These are phyloP conservation scores for Volvariella surrecta DNA, from an alignment of 1,284 basidiomycete species.

Conservation along the genomic window DNA sequence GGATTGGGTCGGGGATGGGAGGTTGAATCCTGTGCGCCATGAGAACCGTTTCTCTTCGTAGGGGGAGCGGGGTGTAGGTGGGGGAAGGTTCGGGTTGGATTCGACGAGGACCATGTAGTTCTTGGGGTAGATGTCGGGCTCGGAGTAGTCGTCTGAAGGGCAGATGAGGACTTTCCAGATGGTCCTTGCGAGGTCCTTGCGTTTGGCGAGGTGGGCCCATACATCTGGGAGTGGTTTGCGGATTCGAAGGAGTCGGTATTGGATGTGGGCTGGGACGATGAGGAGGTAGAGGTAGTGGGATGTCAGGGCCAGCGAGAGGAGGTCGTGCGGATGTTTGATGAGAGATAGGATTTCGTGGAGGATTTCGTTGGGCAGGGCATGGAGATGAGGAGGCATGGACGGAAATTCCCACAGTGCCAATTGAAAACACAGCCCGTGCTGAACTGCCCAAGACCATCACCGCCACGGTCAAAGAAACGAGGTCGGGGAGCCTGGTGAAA, in stretches of 20 bases:
- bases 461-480: no score
- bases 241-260: conserved; percentile 39
- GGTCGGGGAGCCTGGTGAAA: no score
- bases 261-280: conserved; percentile 35
- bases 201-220: conserved; percentile 39
- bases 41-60: no score
- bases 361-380: conserved; percentile 28
- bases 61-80: conserved; percentile 12
- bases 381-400: conserved; percentile 5
- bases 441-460: no score
- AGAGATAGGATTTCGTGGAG: conserved; percentile 35
- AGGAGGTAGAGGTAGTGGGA: conserved; percentile 25
- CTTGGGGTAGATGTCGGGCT: conserved; percentile 27
- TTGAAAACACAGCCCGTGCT: no score
- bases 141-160: conserved; percentile 23
- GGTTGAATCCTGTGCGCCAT: no score
- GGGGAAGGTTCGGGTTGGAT: conserved; percentile 23
- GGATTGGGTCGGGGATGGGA: no score
- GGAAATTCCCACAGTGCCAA: no score
- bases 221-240: conserved; percentile 27
- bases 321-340: conserved; percentile 28
- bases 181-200: conserved; percentile 32
- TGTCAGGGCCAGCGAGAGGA: conserved; percentile 35
- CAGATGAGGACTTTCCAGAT: conserved; percentile 31
- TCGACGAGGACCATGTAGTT: no score